These are phyloP conservation scores for Ogataea allantospora DNA, from an alignment of 805 yeast genomes.

Conservation along the genomic window DNA sequence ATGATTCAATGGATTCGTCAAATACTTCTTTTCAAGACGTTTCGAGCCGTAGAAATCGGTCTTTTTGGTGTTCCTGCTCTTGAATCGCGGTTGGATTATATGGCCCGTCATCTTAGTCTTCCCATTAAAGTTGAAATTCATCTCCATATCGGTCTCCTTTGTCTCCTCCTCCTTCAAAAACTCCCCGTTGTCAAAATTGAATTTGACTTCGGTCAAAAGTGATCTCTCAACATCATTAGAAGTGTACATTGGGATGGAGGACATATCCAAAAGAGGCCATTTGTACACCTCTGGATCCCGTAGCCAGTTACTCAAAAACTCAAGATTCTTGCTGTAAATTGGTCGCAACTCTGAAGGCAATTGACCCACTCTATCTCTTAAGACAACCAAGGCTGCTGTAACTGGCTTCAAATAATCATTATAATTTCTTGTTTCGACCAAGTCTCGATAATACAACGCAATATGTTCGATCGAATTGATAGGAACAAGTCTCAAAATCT, in stretches of 20 bases:
- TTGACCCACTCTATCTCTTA: slow-evolving; percentile 78
- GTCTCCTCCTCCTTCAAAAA: slow-evolving; percentile 36
- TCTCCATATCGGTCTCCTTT: slow-evolving; percentile 15
- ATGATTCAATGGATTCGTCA: slow-evolving; percentile 60
- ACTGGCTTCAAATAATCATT: slow-evolving; percentile 58
- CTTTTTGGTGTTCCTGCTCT: slow-evolving; percentile 19
- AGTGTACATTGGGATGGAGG: slow-evolving; percentile 58
- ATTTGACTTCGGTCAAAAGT: slow-evolving; percentile 68
- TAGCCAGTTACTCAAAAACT: slow-evolving; percentile 63
- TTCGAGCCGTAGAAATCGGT: slow-evolving; percentile 54
- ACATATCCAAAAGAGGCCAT: slow-evolving; percentile 82
- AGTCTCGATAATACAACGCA: slow-evolving; percentile 45
- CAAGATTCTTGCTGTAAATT: slow-evolving; percentile 63
- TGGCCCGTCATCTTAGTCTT: slow-evolving; percentile 32
- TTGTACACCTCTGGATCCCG: slow-evolving; percentile 31
- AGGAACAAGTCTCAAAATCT: slow-evolving; percentile 66
- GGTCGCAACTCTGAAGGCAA: slow-evolving; percentile 79
- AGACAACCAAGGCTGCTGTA: slow-evolving; percentile 78
- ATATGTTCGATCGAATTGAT: slow-evolving; percentile 85
- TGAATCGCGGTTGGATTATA: slow-evolving; percentile 31
- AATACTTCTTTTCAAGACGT: slow-evolving; percentile 63
- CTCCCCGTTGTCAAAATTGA: slow-evolving; percentile 52
- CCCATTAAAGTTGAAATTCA: slow-evolving; percentile 25
- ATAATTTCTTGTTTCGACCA: slow-evolving; percentile 32
- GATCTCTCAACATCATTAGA: slow-evolving; percentile 80